phyloP scores from a whole-genome alignment of 2,329 filamentous ascomycete species.

The Neofusicoccum parvum region DNA sequence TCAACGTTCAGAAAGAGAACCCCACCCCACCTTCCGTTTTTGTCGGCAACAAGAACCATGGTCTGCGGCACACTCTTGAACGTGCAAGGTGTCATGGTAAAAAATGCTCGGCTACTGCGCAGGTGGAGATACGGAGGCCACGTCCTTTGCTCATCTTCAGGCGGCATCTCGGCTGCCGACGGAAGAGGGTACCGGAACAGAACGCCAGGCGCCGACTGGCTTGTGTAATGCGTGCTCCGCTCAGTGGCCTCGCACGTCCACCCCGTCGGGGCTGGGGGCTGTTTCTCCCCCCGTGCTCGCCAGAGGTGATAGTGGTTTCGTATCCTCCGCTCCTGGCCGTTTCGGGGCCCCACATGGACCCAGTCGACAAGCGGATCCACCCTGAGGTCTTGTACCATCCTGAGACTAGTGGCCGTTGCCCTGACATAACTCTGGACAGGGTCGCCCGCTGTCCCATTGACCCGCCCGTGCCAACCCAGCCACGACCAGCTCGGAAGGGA shows the following conservation, averaged over 20 bases:
- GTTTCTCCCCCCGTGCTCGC: neutral
- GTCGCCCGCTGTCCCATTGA: neutral
- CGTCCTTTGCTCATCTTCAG: too few species aligned
- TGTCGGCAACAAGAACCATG: too few species aligned
- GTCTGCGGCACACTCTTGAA: too few species aligned
- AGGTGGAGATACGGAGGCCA: too few species aligned
- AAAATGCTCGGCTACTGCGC: too few species aligned
- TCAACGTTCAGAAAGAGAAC: neutral
- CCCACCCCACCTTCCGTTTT: neutral
- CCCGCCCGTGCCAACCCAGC: slow-evolving; percentile 5
- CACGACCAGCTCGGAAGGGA: slow-evolving; percentile 11
- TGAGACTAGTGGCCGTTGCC: neutral
- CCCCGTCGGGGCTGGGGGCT: neutral
- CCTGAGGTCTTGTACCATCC: neutral
- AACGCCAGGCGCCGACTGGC: too few species aligned
- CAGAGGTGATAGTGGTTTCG: neutral
- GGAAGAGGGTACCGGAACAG: too few species aligned
- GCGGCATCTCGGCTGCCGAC: too few species aligned
- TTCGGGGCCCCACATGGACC: neutral
- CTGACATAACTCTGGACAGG: neutral
- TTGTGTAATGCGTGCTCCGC: too few species aligned
- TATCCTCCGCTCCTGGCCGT: neutral
- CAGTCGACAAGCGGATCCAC: neutral
- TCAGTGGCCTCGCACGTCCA: neutral
- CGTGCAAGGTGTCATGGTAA: too few species aligned